These are phyloP conservation scores for Suhomyces prunicola DNA, from an alignment of 805 yeast species.

Conservation along the genomic window DNA sequence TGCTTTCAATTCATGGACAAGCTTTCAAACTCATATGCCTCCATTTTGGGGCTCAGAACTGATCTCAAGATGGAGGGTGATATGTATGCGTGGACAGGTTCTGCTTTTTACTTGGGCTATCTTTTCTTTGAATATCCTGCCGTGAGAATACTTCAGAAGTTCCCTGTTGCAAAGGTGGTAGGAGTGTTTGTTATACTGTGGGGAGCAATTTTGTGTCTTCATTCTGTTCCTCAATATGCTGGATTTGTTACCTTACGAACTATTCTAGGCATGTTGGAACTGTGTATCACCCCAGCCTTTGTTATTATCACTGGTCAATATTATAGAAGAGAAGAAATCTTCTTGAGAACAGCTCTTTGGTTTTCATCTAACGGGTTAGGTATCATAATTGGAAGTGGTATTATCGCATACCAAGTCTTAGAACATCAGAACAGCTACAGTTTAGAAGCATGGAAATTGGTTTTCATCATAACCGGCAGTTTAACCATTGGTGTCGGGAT, in stretches of 20 bases:
- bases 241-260: constrained; percentile 39
- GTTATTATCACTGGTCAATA: constrained; percentile 36
- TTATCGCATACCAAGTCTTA: constrained; percentile 46
- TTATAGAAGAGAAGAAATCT: constrained; percentile 32
- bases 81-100: constrained; percentile 44
- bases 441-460: constrained; percentile 57
- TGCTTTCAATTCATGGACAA: constrained; percentile 62
- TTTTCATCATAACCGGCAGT: constrained; percentile 59
- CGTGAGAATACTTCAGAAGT: constrained; percentile 46
- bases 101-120: constrained; percentile 54
- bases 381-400: constrained; percentile 42
- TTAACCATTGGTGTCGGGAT: constrained; percentile 55
- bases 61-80: constrained; percentile 46
- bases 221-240: constrained; percentile 46
- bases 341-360: constrained; percentile 35
- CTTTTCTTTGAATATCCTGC: constrained; percentile 54
- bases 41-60: constrained; percentile 48
- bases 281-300: constrained; percentile 39
- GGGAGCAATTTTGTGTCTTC: constrained; percentile 56
- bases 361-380: constrained; percentile 37
- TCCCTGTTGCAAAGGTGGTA: constrained; percentile 54
- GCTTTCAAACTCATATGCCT: constrained; percentile 47
- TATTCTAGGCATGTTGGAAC: constrained; percentile 40
- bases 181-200: constrained; percentile 52
- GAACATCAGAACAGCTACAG: constrained; percentile 34